Conservation (phyloP, 2,329 filamentous ascomycete species). For the Alternaria dauci region DNA sequence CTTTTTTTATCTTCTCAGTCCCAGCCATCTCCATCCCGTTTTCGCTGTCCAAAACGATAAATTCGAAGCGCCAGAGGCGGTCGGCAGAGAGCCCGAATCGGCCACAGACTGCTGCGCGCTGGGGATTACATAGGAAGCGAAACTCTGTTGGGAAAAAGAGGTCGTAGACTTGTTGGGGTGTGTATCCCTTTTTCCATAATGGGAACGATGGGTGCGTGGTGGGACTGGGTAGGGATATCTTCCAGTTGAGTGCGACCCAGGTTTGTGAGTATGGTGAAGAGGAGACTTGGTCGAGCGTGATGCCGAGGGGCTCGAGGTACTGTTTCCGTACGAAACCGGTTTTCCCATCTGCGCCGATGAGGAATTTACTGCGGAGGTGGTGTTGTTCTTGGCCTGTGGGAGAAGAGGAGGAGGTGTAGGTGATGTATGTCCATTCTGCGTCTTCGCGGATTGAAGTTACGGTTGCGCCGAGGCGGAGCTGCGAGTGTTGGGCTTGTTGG, state of each 20-base stretch:
- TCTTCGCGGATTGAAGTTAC: not conserved
- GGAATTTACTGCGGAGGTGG: not conserved
- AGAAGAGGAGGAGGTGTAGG: not conserved
- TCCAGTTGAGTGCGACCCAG: not conserved
- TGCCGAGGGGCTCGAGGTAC: constrained; percentile 3
- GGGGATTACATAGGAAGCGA: constrained; percentile 1
- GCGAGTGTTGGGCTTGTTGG: not conserved
- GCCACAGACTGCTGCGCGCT: not conserved
- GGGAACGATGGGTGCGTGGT: not conserved
- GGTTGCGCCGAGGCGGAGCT: not conserved
- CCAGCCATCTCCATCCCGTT: not conserved
- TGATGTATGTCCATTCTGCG: not conserved
- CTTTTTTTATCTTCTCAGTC: not conserved
- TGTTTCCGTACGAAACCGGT: not conserved
- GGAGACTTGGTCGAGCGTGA: not conserved
- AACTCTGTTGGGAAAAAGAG: not conserved
- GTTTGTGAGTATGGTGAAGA: not conserved
- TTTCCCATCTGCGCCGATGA: constrained; percentile 6
- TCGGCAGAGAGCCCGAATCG: not conserved
- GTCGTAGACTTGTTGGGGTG: not conserved
- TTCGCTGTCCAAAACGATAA: not conserved
- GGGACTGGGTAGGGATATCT: not conserved
- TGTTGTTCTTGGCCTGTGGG: not conserved
- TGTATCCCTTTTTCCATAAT: not conserved
- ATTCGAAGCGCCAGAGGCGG: not conserved